A percentile compares a stretch with the other conserved stretches of the same genome.
phyloP scores from a whole-genome alignment of 148 eudicot species.

The Camellia sinensis region DNA sequence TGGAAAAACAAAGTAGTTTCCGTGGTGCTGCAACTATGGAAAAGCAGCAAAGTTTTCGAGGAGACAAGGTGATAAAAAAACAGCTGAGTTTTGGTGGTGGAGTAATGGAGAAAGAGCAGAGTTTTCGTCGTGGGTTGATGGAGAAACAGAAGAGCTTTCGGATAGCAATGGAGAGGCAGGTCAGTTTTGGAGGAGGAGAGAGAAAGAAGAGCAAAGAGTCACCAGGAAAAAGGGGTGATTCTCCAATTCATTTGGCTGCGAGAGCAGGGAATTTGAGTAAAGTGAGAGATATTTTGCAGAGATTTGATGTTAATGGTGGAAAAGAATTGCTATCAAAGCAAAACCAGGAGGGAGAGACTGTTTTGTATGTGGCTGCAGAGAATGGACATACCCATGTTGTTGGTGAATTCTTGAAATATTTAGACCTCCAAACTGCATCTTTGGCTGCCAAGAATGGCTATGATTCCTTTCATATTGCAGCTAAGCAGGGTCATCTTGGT shows the following conservation, averaged over 20 bases:
- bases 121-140: conserved; percentile 49
- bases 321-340: conserved; percentile 61
- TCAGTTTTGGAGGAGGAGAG: conserved; percentile 72
- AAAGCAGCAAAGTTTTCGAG: conserved; percentile 35
- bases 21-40: conserved; percentile 29
- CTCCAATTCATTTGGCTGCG: conserved; percentile 78
- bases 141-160: conserved; percentile 69
- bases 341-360: conserved; percentile 88
- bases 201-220: conserved; percentile 72
- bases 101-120: conserved; percentile 42
- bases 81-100: conserved; percentile 47
- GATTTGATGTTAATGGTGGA: conserved; percentile 40
- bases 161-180: conserved; percentile 49
- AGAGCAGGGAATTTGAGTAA: conserved; percentile 73
- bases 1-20: conserved; percentile 15
- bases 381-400: conserved; percentile 73
- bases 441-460: conserved; percentile 69
- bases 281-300: conserved; percentile 62
- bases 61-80: conserved; percentile 41
- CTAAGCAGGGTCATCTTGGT: conserved; percentile 93
- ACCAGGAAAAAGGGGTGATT: conserved; percentile 87
- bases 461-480: conserved; percentile 91
- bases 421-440: conserved; percentile 73
- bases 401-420: conserved; percentile 68
- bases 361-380: conserved; percentile 72